phyloP scores from a whole-genome alignment of 441 rosid genomes.

The Monsonia emarginata region DNA sequence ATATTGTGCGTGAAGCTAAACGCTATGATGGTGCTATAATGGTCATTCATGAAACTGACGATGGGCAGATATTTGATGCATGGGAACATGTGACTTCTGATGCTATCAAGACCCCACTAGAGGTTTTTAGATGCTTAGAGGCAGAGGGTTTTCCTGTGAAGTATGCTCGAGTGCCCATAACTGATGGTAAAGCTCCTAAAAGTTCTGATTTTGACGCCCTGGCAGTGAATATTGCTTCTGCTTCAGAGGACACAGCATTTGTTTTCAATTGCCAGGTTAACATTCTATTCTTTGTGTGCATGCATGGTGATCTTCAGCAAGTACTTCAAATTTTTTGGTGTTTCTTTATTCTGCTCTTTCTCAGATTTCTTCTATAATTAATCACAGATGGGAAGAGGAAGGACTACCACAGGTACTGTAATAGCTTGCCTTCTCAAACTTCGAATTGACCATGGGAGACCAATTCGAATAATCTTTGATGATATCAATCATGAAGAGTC shows the following conservation, averaged over 20 bases:
- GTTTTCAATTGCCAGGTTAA: constrained; percentile 99
- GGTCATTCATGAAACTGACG: constrained; percentile 95
- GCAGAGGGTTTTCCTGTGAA: constrained; percentile 72
- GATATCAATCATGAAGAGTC: constrained; percentile 49
- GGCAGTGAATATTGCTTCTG: constrained; percentile 73
- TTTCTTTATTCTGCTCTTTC: constrained; percentile 9
- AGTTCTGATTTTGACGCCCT: constrained; percentile 85
- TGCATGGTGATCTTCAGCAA: constrained; percentile 10
- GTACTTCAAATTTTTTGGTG: constrained; percentile 13
- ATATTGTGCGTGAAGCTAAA: constrained; percentile 85
- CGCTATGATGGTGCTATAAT: constrained; percentile 84
- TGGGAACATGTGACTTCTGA: constrained; percentile 79
- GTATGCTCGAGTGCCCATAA: constrained; percentile 95
- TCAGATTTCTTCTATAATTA: constrained; percentile 17
- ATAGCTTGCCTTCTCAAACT: constrained; percentile 96
- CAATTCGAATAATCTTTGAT: constrained; percentile 55
- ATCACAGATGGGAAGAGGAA: constrained; percentile 96
- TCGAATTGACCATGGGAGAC: constrained; percentile 80
- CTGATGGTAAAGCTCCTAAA: constrained; percentile 98
- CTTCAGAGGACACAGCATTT: constrained; percentile 82
- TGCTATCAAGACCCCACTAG: constrained; percentile 89
- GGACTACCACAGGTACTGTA: constrained; percentile 98
- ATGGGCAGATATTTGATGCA: constrained; percentile 75
- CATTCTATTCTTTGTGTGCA: constrained; percentile 10
- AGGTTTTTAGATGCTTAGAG: constrained; percentile 81